A percentile compares a stretch with the other conserved stretches of the same genome.
Evolutionary conservation across 1,284 basidiomycete genomes (phyloP).

Genomic region (Irpex rosettiformis): DNA sequence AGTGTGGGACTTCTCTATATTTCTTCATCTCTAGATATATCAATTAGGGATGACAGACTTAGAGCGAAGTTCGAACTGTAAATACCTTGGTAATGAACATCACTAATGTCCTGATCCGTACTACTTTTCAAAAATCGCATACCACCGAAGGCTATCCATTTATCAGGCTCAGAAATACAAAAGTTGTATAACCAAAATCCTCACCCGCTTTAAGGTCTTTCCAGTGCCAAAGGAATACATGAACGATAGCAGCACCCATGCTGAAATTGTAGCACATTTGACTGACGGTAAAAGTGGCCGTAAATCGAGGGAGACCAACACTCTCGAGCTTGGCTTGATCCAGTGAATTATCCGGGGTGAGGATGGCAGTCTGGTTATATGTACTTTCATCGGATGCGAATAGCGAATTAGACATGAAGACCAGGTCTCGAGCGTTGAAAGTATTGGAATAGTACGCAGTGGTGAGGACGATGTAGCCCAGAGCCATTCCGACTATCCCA

Average conservation of each 20-base stretch:
- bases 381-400: conserved; percentile 38
- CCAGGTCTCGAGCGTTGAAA: conserved; percentile 43
- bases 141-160: conserved; percentile 39
- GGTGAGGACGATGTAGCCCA: conserved; percentile 46
- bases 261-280: conserved; percentile 49
- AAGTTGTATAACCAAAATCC: not conserved
- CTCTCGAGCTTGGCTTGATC: conserved; percentile 35
- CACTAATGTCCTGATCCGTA: conserved; percentile 37
- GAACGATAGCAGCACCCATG: conserved; percentile 45
- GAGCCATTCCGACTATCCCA: conserved; percentile 41
- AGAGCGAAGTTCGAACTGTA: not conserved
- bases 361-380: conserved; percentile 45
- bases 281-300: conserved; percentile 47
- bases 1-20: conserved; percentile 52
- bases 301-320: conserved; percentile 44
- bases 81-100: conserved; percentile 44
- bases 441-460: conserved; percentile 45
- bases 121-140: conserved; percentile 36
- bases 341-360: conserved; percentile 39
- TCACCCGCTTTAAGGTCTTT: conserved; percentile 35
- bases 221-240: conserved; percentile 52
- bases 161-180: not conserved
- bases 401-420: conserved; percentile 48
- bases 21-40: conserved; percentile 42
- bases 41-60: not conserved